A percentile compares a stretch with the other conserved stretches of the same genome.
phyloP scores from a whole-genome alignment of 2,329 filamentous ascomycete genomes.

The Microdochium nivale region DNA sequence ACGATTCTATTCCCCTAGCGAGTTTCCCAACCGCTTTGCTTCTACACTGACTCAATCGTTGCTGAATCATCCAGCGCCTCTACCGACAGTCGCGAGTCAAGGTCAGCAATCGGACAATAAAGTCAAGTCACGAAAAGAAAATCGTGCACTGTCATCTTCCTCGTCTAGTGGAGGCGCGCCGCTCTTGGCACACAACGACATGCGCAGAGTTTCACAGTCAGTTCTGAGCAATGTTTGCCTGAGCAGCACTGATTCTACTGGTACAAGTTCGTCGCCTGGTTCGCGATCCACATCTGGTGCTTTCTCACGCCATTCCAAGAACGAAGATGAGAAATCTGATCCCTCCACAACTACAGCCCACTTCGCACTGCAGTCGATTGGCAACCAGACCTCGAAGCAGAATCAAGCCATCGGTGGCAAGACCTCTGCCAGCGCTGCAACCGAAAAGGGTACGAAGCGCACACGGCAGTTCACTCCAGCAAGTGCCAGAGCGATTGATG shows the following conservation, averaged over 20 bases:
- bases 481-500: conserved; percentile 35
- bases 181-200: conserved; percentile 19
- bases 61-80: conserved; percentile 35
- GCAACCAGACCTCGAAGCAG: conserved; percentile 7
- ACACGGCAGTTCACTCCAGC: conserved; percentile 36
- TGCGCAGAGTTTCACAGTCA: conserved; percentile 32
- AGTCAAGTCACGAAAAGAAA: conserved; percentile 36
- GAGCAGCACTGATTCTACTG: background rate
- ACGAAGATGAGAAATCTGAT: background rate
- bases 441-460: conserved; percentile 34
- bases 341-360: background rate
- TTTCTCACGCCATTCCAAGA: background rate
- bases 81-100: conserved; percentile 22
- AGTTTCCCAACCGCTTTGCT: conserved; percentile 27
- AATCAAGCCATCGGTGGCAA: background rate
- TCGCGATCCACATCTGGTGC: conserved; percentile 2
- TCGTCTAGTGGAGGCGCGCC: conserved; percentile 6
- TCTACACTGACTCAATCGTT: conserved; percentile 37
- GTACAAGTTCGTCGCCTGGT: background rate
- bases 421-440: conserved; percentile 6
- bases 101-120: conserved; percentile 23
- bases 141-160: conserved; percentile 13
- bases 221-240: conserved; percentile 19
- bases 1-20: conserved; percentile 9
- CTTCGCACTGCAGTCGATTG: conserved; percentile 4